Evolutionary conservation across 441 rosid genomes (phyloP).

Genomic region (Pelargonium exstipulatum): DNA sequence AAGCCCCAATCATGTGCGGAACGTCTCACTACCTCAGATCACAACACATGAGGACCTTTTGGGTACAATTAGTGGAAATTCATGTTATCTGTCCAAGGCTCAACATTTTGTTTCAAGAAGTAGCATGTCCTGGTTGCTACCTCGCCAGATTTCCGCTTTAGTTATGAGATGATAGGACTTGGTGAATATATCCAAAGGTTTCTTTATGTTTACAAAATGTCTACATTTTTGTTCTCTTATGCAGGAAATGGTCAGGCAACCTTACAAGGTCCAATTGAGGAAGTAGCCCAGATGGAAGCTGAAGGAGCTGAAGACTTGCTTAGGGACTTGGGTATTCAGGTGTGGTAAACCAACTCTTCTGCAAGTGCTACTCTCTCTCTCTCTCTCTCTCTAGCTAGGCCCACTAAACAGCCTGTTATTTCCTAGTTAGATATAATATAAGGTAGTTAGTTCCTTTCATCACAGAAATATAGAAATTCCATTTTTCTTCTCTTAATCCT

Average conservation of each 20-base stretch:
- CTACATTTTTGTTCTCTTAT: conserved; percentile 15
- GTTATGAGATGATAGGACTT: background rate
- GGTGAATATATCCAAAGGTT: background rate
- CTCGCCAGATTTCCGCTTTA: background rate
- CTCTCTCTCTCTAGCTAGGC: background rate
- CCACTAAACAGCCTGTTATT: background rate
- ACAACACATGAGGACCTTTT: background rate
- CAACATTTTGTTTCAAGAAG: conserved; percentile 4
- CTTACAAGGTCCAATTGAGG: conserved; percentile 88
- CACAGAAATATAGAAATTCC: background rate
- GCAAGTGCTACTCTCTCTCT: background rate
- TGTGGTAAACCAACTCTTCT: conserved; percentile 24
- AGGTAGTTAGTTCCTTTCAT: background rate
- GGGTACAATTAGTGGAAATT: background rate
- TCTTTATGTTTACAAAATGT: no score
- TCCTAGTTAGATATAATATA: background rate
- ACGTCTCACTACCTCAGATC: background rate
- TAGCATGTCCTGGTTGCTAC: conserved; percentile 8
- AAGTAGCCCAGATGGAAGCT: conserved; percentile 71
- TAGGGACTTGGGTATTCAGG: conserved; percentile 69
- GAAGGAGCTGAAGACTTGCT: conserved; percentile 70
- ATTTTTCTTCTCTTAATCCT: background rate
- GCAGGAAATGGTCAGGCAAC: conserved; percentile 53
- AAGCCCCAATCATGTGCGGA: background rate
- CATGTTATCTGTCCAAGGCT: background rate